These are phyloP conservation scores for Fistulinella staudtii DNA, from an alignment of 1,284 basidiomycete species.

Conservation along the genomic window DNA sequence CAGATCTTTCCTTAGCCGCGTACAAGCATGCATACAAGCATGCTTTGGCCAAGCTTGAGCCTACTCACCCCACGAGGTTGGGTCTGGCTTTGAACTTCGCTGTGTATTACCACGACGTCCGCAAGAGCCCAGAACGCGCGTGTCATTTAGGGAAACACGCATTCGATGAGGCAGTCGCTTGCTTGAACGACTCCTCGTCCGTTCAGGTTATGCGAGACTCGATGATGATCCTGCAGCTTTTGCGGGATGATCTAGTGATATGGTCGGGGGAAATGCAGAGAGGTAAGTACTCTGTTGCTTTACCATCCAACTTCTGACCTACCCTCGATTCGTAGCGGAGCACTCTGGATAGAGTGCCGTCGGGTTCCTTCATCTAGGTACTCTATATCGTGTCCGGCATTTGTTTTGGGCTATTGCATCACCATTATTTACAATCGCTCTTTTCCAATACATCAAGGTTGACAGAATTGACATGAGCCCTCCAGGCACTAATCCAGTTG, in stretches of 20 bases:
- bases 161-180: constrained; percentile 62
- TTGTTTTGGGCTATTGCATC: constrained; percentile 8
- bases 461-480: neutral
- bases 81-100: constrained; percentile 95
- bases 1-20: constrained; percentile 53
- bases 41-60: constrained; percentile 52
- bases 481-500: neutral
- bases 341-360: constrained; percentile 19
- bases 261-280: constrained; percentile 59
- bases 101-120: constrained; percentile 95
- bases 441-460: neutral
- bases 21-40: constrained; percentile 68
- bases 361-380: neutral
- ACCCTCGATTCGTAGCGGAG: constrained; percentile 19
- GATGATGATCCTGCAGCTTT: constrained; percentile 60
- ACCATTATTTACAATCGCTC: constrained; percentile 10
- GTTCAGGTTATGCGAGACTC: constrained; percentile 54
- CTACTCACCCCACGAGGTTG: constrained; percentile 70
- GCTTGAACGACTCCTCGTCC: constrained; percentile 40
- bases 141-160: constrained; percentile 84
- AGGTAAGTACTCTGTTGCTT: constrained; percentile 22
- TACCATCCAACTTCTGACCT: constrained; percentile 9
- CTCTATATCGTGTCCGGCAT: constrained; percentile 4
- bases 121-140: constrained; percentile 87
- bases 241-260: constrained; percentile 61